A percentile compares a stretch with the other conserved stretches of the same genome.
Evolutionary conservation across 2,329 filamentous ascomycete genomes (phyloP).

Genomic region (Cercospora janseana): DNA sequence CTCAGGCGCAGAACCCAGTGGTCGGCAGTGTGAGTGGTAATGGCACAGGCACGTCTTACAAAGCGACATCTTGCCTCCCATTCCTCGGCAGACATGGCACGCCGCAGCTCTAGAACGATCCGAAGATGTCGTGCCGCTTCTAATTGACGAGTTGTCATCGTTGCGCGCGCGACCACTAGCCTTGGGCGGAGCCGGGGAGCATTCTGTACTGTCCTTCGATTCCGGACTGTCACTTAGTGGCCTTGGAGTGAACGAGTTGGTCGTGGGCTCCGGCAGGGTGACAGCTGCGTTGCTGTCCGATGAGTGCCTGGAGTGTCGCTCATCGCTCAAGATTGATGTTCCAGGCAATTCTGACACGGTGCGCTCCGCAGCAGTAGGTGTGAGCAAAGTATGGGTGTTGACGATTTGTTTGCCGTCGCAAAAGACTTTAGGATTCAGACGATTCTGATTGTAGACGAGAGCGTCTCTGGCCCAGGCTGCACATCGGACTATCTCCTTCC

Average conservation of each 20-base stretch:
- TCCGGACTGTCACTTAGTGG: conserved; percentile 6
- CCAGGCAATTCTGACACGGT: background rate
- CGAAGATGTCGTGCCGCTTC: conserved; percentile 24
- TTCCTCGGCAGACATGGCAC: conserved; percentile 37
- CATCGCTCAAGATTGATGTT: background rate
- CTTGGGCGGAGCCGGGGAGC: background rate
- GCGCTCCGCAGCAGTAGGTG: background rate
- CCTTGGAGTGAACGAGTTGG: background rate
- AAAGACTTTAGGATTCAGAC: background rate
- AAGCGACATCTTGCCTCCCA: conserved; percentile 33
- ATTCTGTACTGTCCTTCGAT: too few relatives aligned
- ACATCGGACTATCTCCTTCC: background rate
- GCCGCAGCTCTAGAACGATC: conserved; percentile 17
- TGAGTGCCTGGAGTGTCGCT: background rate
- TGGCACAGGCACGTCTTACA: conserved; percentile 38
- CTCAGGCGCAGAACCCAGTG: background rate
- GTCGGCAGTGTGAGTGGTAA: conserved; percentile 34
- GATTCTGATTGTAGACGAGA: background rate
- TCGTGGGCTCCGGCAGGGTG: background rate
- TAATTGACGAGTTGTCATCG: conserved; percentile 23
- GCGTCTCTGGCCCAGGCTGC: background rate
- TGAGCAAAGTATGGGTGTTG: background rate
- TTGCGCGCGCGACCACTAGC: background rate
- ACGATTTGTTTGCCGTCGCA: background rate
- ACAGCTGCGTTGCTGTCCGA: background rate